Evolutionary conservation across 2,329 filamentous ascomycete species (phyloP).

Genomic region (Chrysoporthe cubensis): DNA sequence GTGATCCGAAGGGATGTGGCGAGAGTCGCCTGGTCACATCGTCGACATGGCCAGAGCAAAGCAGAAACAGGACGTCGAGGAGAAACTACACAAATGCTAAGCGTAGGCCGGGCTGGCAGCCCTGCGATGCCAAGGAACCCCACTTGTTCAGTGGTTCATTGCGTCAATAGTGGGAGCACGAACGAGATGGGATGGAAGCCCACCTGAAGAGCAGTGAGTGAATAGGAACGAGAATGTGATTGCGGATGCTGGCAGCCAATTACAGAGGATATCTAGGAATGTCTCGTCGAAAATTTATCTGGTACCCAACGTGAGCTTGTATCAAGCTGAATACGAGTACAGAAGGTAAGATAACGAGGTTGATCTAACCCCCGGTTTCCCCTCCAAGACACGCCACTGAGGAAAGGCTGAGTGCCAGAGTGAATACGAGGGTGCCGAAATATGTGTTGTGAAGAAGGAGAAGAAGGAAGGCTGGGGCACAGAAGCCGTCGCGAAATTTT

Average conservation of each 20-base stretch:
- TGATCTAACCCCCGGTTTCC: conserved; percentile 73
- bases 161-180: not conserved
- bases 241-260: not conserved
- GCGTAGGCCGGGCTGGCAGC: not conserved
- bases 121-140: not conserved
- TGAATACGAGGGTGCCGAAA: conserved; percentile 66
- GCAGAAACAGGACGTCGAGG: not conserved
- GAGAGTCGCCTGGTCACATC: not conserved
- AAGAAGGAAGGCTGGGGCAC: conserved; percentile 20
- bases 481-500: conserved; percentile 29
- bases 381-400: conserved; percentile 61
- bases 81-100: not conserved
- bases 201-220: not conserved
- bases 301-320: conserved; percentile 34
- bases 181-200: not conserved
- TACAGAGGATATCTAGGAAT: not conserved
- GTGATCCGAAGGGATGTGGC: not conserved
- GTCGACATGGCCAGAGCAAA: not conserved
- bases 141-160: not conserved
- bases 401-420: conserved; percentile 62
- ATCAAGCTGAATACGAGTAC: conserved; percentile 40
- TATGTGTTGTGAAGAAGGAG: conserved; percentile 43
- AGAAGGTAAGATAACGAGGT: conserved; percentile 56
- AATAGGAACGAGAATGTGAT: not conserved
- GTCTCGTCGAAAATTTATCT: conserved; percentile 41